Conservation (phyloP, 768 basidiomycete species). For the Leccinum variicolor region DNA sequence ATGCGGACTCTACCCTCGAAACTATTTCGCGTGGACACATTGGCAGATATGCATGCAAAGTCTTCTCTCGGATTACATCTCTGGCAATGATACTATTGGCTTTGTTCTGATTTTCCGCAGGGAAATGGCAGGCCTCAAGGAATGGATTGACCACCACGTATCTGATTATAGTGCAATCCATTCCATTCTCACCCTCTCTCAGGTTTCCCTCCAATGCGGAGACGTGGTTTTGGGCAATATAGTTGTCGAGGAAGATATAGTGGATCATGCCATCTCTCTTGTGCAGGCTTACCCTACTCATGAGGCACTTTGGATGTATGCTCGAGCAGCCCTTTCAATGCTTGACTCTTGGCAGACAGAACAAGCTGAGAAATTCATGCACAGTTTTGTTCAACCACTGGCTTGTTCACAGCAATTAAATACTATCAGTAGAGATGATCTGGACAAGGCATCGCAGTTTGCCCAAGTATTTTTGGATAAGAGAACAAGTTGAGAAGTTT, state of each 20-base stretch:
- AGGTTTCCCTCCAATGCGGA: conserved; percentile 4
- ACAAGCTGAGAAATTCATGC: conserved; percentile 7
- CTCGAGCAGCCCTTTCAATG: conserved; percentile 3
- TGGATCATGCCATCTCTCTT: conserved; percentile 47
- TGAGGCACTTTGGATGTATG: conserved; percentile 64
- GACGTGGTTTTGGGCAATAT: conserved; percentile 2
- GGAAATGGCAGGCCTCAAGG: conserved; percentile 37
- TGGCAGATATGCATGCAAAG: conserved; percentile 47
- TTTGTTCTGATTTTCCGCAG: conserved; percentile 34
- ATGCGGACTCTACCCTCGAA: conserved; percentile 63
- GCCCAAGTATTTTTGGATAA: conserved; percentile 13
- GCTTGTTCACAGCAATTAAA: background rate
- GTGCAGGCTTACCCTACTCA: conserved; percentile 50
- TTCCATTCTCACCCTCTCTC: conserved; percentile 43
- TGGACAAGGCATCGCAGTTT: conserved; percentile 1
- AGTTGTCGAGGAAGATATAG: conserved; percentile 4
- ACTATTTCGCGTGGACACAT: conserved; percentile 73
- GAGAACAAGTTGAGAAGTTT: background rate
- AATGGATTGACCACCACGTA: conserved; percentile 62
- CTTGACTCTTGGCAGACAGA: background rate
- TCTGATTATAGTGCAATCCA: conserved; percentile 67
- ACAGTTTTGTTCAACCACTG: conserved; percentile 18
- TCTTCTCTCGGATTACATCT: conserved; percentile 20
- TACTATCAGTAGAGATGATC: background rate
- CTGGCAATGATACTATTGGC: conserved; percentile 7